These are phyloP conservation scores for Metarhizium anisopliae DNA, from an alignment of 2,329 filamentous ascomycete genomes.

Conservation along the genomic window DNA sequence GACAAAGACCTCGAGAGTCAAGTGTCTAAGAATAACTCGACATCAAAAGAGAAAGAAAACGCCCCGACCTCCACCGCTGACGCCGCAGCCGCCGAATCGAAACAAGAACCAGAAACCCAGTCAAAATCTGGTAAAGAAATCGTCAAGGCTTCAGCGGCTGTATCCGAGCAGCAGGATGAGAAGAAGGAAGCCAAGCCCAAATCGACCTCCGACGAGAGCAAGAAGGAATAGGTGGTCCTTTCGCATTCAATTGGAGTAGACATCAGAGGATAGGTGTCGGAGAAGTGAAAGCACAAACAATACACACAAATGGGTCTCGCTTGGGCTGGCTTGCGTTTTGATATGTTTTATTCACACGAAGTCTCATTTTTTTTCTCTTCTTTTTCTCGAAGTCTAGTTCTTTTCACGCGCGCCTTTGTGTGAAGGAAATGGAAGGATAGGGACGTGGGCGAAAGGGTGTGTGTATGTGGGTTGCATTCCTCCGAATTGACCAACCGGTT, in stretches of 20 bases:
- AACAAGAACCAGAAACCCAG: conserved; percentile 9
- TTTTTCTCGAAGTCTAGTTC: neutral
- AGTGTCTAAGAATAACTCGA: conserved; percentile 51
- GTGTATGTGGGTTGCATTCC: conserved; percentile 3
- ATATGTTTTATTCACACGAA: neutral
- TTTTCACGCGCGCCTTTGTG: neutral
- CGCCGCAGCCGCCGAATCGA: conserved; percentile 8
- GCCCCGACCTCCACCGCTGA: conserved; percentile 12
- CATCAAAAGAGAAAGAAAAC: conserved; percentile 16
- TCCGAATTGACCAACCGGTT: neutral
- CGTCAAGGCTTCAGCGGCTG: neutral
- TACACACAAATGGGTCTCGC: neutral
- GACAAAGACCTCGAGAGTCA: conserved; percentile 81
- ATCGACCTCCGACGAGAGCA: conserved; percentile 18
- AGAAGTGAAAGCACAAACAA: neutral
- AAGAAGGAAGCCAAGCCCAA: conserved; percentile 17
- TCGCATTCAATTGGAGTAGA: conserved; percentile 3
- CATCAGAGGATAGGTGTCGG: neutral
- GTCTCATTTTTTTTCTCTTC: neutral
- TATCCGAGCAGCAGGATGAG: conserved; percentile 12
- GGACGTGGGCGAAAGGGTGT: conserved; percentile 2
- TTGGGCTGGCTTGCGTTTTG: conserved; percentile 5
- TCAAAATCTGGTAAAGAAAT: conserved; percentile 4
- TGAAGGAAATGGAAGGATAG: neutral
- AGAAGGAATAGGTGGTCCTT: conserved; percentile 28